Percentiles rank a stretch among this genome's conserved stretches.
phyloP scores from a whole-genome alignment of 2,329 filamentous ascomycete genomes.

The Onygena corvina region DNA sequence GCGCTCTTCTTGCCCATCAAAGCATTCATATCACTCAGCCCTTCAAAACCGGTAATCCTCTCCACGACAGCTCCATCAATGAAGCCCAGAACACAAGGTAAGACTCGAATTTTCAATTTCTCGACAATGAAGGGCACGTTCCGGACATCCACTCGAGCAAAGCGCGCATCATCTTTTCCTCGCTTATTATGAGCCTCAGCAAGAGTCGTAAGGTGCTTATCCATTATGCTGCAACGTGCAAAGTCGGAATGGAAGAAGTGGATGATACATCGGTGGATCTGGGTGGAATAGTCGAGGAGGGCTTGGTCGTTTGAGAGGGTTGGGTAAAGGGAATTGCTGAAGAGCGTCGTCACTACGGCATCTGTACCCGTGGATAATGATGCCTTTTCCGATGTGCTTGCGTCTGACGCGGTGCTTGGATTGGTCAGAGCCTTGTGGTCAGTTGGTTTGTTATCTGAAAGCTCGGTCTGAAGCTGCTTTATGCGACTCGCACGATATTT shows the following conservation, averaged over 20 bases:
- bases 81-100: slow-evolving; percentile 41
- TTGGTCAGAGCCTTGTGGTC: slow-evolving; percentile 27
- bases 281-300: slow-evolving; percentile 49
- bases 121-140: slow-evolving; percentile 38
- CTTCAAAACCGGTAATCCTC: slow-evolving; percentile 38
- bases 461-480: slow-evolving; percentile 48
- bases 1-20: slow-evolving; percentile 16
- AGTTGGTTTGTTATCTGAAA: slow-evolving; percentile 39
- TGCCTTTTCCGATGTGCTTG: not conserved
- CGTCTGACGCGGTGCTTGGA: slow-evolving; percentile 9
- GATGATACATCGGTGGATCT: slow-evolving; percentile 45
- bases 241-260: slow-evolving; percentile 56
- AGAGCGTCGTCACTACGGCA: slow-evolving; percentile 15
- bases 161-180: slow-evolving; percentile 23
- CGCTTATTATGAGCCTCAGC: slow-evolving; percentile 21
- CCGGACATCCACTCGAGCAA: slow-evolving; percentile 36
- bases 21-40: slow-evolving; percentile 19
- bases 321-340: slow-evolving; percentile 25
- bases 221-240: slow-evolving; percentile 50
- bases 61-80: slow-evolving; percentile 36
- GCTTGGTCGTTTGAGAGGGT: slow-evolving; percentile 42
- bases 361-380: slow-evolving; percentile 10
- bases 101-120: slow-evolving; percentile 35
- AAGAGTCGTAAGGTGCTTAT: slow-evolving; percentile 42
- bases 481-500: slow-evolving; percentile 47